Conservation (phyloP, 2,329 filamentous ascomycete species). For the Paraphaeosphaeria sporulosa region DNA sequence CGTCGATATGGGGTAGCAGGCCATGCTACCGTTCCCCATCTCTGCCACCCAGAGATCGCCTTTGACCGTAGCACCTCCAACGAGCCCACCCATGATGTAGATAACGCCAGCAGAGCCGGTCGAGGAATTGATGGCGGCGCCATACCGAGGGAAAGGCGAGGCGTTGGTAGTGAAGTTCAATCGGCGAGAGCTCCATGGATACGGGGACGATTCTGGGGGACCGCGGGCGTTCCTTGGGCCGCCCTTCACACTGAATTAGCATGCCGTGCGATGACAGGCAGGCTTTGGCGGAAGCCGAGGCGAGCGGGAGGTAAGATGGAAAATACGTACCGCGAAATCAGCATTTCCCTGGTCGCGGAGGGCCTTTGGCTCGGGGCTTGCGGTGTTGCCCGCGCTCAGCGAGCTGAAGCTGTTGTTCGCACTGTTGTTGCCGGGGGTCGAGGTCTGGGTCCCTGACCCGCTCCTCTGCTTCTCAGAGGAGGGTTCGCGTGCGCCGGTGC, state of each 20-base stretch:
- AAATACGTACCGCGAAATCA: constrained; percentile 59
- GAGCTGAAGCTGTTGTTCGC: constrained; percentile 72
- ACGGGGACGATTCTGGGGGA: constrained; percentile 75
- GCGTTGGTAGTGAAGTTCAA: constrained; percentile 85
- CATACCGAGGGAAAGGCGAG: constrained; percentile 95
- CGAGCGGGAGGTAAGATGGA: constrained; percentile 23
- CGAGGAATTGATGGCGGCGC: constrained; percentile 89
- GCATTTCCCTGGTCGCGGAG: constrained; percentile 64
- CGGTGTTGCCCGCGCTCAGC: constrained; percentile 61
- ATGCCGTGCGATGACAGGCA: background rate
- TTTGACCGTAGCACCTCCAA: constrained; percentile 94
- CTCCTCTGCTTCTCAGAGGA: constrained; percentile 36
- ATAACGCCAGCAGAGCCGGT: constrained; percentile 97
- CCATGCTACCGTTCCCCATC: constrained; percentile 79
- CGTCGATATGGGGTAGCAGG: constrained; percentile 90
- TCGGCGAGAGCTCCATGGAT: constrained; percentile 93
- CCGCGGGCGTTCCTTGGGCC: constrained; percentile 45
- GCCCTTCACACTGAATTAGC: constrained; percentile 31
- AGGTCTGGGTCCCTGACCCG: constrained; percentile 58
- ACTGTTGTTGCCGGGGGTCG: constrained; percentile 80
- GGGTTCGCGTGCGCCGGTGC: constrained; percentile 53
- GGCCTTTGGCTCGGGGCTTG: constrained; percentile 70
- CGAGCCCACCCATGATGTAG: constrained; percentile 96
- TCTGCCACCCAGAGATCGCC: constrained; percentile 99
- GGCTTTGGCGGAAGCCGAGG: background rate